Conservation (phyloP, 371 early-diverging fungal genomes). For the Thermomucor indicae-seudaticae region DNA sequence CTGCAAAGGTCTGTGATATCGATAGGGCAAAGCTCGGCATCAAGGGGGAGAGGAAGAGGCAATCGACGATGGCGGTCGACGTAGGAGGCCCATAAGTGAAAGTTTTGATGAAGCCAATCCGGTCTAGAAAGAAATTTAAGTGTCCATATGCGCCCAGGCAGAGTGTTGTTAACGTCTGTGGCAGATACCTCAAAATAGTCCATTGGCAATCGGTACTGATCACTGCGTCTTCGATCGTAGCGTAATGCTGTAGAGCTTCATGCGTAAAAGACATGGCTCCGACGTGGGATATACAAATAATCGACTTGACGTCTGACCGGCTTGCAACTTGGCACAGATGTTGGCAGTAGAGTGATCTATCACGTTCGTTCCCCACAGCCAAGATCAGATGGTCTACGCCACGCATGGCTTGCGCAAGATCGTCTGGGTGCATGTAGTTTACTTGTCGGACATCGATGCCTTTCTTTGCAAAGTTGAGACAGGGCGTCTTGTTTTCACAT, state of each 20-base stretch:
- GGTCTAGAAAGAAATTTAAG: slow-evolving; percentile 35
- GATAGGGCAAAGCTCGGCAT: slow-evolving; percentile 32
- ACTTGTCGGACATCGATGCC: slow-evolving; percentile 34
- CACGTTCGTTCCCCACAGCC: slow-evolving; percentile 26
- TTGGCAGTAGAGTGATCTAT: slow-evolving; percentile 25
- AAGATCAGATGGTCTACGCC: slow-evolving; percentile 34
- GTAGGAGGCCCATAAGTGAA: slow-evolving; percentile 28
- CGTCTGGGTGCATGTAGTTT: slow-evolving; percentile 31
- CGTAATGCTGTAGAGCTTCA: slow-evolving; percentile 25
- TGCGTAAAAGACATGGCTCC: slow-evolving; percentile 30
- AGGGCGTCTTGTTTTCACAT: slow-evolving; percentile 22
- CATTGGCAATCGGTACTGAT: slow-evolving; percentile 25
- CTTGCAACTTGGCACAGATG: slow-evolving; percentile 24
- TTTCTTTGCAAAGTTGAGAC: slow-evolving; percentile 21
- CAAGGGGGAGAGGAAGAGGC: slow-evolving; percentile 18
- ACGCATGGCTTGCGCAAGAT: slow-evolving; percentile 29
- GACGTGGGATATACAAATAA: slow-evolving; percentile 38
- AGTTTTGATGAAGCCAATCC: slow-evolving; percentile 39
- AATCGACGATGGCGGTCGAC: slow-evolving; percentile 20
- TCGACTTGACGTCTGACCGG: slow-evolving; percentile 32
- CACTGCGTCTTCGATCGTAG: slow-evolving; percentile 32
- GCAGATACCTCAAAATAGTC: slow-evolving; percentile 35
- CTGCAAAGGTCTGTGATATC: slow-evolving; percentile 34
- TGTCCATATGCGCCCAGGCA: neutral
- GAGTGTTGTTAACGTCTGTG: neutral